Percentiles rank a stretch among this genome's conserved stretches.
phyloP scores from a whole-genome alignment of 805 yeast genomes.

The Starmerella riodocensis region DNA sequence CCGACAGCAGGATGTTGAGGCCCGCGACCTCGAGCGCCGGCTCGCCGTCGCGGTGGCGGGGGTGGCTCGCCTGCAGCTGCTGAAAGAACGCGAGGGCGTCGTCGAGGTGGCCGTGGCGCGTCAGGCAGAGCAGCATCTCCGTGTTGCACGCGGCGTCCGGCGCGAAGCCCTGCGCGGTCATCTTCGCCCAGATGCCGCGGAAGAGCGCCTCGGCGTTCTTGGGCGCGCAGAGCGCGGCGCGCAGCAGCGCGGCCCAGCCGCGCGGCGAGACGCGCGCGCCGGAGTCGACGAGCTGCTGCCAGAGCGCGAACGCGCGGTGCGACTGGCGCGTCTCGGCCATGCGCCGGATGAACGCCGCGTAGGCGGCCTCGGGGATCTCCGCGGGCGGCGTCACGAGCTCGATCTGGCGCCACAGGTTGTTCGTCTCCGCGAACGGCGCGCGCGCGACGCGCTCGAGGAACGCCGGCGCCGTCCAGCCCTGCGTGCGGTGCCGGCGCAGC shows the following conservation, averaged over 20 bases:
- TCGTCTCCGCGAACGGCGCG: slow-evolving; percentile 22
- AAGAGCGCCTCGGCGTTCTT: slow-evolving; percentile 22
- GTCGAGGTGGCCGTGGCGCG: slow-evolving; percentile 31
- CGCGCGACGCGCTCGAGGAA: slow-evolving; percentile 18
- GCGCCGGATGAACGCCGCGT: slow-evolving; percentile 24
- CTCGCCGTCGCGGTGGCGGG: neutral
- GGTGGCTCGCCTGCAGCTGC: slow-evolving; percentile 22
- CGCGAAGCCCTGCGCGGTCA: slow-evolving; percentile 28
- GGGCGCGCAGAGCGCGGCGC: slow-evolving; percentile 31
- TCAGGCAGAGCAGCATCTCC: slow-evolving; percentile 36
- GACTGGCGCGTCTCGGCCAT: slow-evolving; percentile 24
- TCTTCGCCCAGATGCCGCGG: slow-evolving; percentile 28
- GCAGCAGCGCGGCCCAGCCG: slow-evolving; percentile 49
- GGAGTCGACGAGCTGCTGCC: slow-evolving; percentile 35
- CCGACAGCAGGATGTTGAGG: slow-evolving; percentile 33
- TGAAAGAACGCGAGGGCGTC: slow-evolving; percentile 33
- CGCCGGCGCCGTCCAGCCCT: slow-evolving; percentile 16
- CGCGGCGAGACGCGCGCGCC: slow-evolving; percentile 29
- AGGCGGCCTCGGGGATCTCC: slow-evolving; percentile 21
- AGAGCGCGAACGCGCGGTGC: slow-evolving; percentile 29
- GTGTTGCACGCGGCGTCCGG: slow-evolving; percentile 39
- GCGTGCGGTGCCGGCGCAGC: slow-evolving; percentile 14
- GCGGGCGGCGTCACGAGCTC: slow-evolving; percentile 17
- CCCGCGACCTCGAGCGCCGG: slow-evolving; percentile 27
- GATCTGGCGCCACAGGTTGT: slow-evolving; percentile 22